phyloP scores from a whole-genome alignment of 768 basidiomycete genomes.

The Gymnopilus junonius region DNA sequence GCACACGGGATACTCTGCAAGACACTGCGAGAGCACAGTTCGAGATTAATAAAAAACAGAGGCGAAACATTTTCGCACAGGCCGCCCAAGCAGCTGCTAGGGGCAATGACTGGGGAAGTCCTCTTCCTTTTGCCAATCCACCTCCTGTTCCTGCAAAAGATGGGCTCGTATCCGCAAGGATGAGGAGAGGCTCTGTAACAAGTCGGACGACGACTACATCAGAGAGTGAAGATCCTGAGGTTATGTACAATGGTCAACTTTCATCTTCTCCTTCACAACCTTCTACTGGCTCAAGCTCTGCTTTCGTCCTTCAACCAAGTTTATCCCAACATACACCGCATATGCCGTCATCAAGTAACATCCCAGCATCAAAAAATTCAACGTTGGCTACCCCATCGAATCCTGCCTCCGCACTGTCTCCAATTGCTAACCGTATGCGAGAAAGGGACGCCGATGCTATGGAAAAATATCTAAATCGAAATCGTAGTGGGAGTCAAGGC shows the following conservation, averaged over 20 bases:
- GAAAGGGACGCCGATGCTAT: slow-evolving; percentile 87
- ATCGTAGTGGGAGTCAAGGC: slow-evolving; percentile 80
- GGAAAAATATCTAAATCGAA: slow-evolving; percentile 83
- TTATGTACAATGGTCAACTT: slow-evolving; percentile 51
- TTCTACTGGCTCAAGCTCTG: slow-evolving; percentile 48
- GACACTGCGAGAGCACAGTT: slow-evolving; percentile 80
- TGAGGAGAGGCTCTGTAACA: slow-evolving; percentile 83
- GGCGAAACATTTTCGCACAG: slow-evolving; percentile 74
- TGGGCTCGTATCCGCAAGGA: slow-evolving; percentile 49
- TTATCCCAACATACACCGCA: slow-evolving; percentile 32
- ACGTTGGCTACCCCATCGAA: slow-evolving; percentile 40
- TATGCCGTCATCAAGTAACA: slow-evolving; percentile 34
- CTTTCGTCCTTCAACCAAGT: slow-evolving; percentile 36
- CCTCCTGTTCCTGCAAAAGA: slow-evolving; percentile 51
- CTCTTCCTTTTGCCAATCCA: slow-evolving; percentile 44
- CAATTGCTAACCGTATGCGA: slow-evolving; percentile 79
- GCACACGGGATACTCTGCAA: slow-evolving; percentile 76
- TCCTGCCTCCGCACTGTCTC: slow-evolving; percentile 63
- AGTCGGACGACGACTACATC: slow-evolving; percentile 79
- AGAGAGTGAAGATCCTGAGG: slow-evolving; percentile 70
- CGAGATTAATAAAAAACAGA: slow-evolving; percentile 78
- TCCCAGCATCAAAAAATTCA: slow-evolving; percentile 39
- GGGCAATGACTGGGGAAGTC: slow-evolving; percentile 63
- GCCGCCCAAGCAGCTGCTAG: slow-evolving; percentile 75
- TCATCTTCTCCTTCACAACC: slow-evolving; percentile 70